phyloP scores from a whole-genome alignment of 768 basidiomycete species.

The Lactifluus volemus region DNA sequence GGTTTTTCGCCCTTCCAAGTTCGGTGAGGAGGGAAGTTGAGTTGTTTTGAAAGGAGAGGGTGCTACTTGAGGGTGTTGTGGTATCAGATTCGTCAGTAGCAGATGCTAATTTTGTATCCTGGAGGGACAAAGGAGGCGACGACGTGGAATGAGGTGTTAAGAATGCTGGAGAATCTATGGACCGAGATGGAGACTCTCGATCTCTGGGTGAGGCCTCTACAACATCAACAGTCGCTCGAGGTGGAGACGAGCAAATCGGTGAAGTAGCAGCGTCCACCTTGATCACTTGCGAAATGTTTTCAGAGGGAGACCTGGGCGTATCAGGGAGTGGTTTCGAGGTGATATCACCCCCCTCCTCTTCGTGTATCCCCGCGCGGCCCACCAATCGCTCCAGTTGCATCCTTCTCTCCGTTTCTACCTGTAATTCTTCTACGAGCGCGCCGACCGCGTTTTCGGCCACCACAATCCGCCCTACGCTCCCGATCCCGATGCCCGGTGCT shows the following conservation, averaged over 20 bases:
- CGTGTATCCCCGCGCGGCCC: slow-evolving; percentile 7
- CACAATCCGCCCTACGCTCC: slow-evolving; percentile 44
- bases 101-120: slow-evolving; percentile 3
- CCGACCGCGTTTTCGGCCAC: slow-evolving; percentile 42
- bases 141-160: slow-evolving; percentile 1
- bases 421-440: slow-evolving; percentile 48
- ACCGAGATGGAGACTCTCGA: background rate
- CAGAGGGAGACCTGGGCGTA: background rate
- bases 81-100: background rate
- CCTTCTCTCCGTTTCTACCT: slow-evolving; percentile 44
- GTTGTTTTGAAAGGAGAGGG: background rate
- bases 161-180: slow-evolving; percentile 5
- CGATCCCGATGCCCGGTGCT: slow-evolving; percentile 26
- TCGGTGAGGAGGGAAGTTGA: slow-evolving; percentile 35
- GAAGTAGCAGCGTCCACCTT: slow-evolving; percentile 17
- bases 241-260: slow-evolving; percentile 7
- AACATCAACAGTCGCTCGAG: background rate
- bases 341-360: slow-evolving; percentile 6
- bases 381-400: slow-evolving; percentile 35
- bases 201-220: background rate
- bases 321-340: background rate
- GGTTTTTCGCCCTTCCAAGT: slow-evolving; percentile 36
- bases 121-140: background rate
- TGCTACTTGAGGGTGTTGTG: background rate
- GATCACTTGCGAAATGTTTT: background rate